Conservation (phyloP, 208 protist species). For the Crithidia bombi region DNA sequence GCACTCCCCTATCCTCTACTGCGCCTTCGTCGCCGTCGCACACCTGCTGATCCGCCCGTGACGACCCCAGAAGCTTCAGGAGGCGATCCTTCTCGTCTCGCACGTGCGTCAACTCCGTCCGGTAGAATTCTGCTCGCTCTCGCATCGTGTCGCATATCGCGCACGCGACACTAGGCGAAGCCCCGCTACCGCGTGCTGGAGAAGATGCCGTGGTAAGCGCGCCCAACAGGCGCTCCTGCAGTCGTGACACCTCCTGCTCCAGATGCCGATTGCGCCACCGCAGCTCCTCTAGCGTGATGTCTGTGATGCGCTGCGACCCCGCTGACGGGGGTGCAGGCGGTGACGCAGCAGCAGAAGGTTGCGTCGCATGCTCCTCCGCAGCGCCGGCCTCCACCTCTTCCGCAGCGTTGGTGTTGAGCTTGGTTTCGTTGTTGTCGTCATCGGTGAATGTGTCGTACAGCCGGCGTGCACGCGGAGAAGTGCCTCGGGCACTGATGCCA, state of each 20-base stretch:
- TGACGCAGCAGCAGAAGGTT: neutral
- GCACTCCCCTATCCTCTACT: neutral
- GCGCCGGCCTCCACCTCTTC: neutral
- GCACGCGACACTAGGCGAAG: conserved; percentile 5
- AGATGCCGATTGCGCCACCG: conserved; percentile 53
- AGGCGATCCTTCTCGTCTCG: conserved; percentile 49
- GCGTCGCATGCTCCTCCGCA: conserved; percentile 2
- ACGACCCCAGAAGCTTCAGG: conserved; percentile 1
- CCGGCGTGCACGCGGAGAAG: conserved; percentile 13
- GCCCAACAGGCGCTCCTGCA: conserved; percentile 30
- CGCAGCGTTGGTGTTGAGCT: neutral
- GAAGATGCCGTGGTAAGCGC: conserved; percentile 15
- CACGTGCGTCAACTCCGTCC: conserved; percentile 35
- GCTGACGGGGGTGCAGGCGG: neutral
- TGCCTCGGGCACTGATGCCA: neutral
- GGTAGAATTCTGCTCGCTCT: conserved; percentile 33
- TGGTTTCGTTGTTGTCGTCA: neutral
- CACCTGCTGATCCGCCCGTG: neutral
- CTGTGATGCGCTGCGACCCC: conserved; percentile 10
- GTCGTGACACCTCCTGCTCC: conserved; percentile 39
- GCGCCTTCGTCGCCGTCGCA: neutral
- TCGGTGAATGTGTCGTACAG: conserved; percentile 6
- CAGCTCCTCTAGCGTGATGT: conserved; percentile 55
- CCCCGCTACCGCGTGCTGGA: neutral
- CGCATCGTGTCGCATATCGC: conserved; percentile 14